A percentile compares a stretch with the other conserved stretches of the same genome.
Conservation (phyloP, 208 protist species). For the Angomonas desouzai region DNA sequence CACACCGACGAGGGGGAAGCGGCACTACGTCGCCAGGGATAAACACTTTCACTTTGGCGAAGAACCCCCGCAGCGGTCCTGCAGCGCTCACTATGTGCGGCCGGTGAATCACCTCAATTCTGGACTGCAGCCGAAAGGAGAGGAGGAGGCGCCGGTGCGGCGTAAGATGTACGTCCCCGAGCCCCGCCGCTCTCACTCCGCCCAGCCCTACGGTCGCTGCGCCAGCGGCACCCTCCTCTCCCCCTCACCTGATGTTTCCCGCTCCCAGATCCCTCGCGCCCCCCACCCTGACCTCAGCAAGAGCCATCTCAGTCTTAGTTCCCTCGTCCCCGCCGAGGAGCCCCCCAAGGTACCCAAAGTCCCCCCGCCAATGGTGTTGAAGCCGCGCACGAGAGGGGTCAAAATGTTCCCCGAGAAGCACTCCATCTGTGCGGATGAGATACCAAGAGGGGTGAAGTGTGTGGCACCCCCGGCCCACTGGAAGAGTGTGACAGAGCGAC, state of each 20-base stretch:
- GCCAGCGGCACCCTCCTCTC: not conserved
- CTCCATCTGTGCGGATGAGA: slow-evolving; percentile 30
- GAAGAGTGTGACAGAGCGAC: slow-evolving; percentile 38
- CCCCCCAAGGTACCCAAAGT: slow-evolving; percentile 24
- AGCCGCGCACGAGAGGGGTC: slow-evolving; percentile 32
- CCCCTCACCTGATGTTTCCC: not conserved
- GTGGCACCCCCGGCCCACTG: slow-evolving; percentile 56
- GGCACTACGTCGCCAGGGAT: slow-evolving; percentile 24
- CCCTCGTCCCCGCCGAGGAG: slow-evolving; percentile 46
- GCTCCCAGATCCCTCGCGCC: not conserved
- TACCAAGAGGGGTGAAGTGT: slow-evolving; percentile 47
- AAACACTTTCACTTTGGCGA: slow-evolving; percentile 17
- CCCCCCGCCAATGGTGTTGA: slow-evolving; percentile 53
- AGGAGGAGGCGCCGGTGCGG: slow-evolving; percentile 16
- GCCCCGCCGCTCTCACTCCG: slow-evolving; percentile 16
- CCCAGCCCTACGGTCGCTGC: not conserved
- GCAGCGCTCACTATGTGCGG: not conserved
- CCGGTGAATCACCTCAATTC: slow-evolving; percentile 29
- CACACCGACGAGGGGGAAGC: slow-evolving; percentile 24
- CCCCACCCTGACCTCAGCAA: slow-evolving; percentile 17
- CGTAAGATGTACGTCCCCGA: slow-evolving; percentile 35
- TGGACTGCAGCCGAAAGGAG: slow-evolving; percentile 22
- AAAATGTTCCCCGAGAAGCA: slow-evolving; percentile 44
- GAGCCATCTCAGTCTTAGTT: slow-evolving; percentile 39
- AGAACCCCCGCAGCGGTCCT: not conserved